phyloP scores from a whole-genome alignment of 352 stramenopile species.

The Pythium dissotocum region DNA sequence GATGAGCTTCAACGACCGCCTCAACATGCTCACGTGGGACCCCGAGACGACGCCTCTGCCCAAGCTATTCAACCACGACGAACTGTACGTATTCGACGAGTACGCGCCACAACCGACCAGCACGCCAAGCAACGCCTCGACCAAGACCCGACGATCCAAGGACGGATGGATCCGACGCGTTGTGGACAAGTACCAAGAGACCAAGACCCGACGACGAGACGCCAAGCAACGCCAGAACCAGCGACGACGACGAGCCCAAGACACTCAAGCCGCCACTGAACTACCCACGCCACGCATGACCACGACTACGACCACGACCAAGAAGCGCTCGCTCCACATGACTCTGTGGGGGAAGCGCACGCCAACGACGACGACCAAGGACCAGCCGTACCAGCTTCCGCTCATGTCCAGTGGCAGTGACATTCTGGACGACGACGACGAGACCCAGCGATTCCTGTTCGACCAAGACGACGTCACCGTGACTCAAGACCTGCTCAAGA shows the following conservation, averaged over 20 bases:
- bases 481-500: slow-evolving; percentile 21
- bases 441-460: slow-evolving; percentile 24
- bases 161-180: slow-evolving; percentile 28
- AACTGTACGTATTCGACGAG: slow-evolving; percentile 36
- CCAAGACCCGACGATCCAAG: slow-evolving; percentile 13
- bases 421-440: slow-evolving; percentile 24
- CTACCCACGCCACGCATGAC: background rate
- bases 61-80: slow-evolving; percentile 28
- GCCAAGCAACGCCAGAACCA: slow-evolving; percentile 12
- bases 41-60: slow-evolving; percentile 29
- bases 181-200: slow-evolving; percentile 27
- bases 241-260: slow-evolving; percentile 4
- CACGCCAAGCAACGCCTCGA: background rate
- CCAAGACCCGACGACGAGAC: slow-evolving; percentile 30
- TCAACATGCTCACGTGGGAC: slow-evolving; percentile 41
- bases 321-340: slow-evolving; percentile 30
- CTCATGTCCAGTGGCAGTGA: slow-evolving; percentile 21
- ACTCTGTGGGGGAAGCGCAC: slow-evolving; percentile 22
- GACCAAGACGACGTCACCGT: slow-evolving; percentile 12
- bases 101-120: slow-evolving; percentile 25
- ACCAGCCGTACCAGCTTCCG: slow-evolving; percentile 29
- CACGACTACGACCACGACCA: slow-evolving; percentile 16
- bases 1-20: slow-evolving; percentile 41
- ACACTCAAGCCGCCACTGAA: background rate
- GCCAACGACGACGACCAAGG: slow-evolving; percentile 13